Conservation (phyloP, 768 basidiomycete genomes). For the Lanmaoa pseudosensibilis region DNA sequence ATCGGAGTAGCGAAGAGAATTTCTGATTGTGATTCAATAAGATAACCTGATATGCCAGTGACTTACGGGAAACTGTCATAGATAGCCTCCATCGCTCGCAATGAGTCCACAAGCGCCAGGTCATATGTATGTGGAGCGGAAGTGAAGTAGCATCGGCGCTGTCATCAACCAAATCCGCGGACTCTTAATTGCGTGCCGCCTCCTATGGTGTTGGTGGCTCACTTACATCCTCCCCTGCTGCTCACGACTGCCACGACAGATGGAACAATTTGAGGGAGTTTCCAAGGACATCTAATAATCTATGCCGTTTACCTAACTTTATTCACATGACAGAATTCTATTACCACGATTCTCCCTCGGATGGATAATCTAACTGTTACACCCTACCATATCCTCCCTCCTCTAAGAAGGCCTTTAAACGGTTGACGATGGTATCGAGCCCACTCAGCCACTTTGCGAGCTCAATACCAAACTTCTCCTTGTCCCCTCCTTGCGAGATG, state of each 20-base stretch:
- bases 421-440: constrained; percentile 54
- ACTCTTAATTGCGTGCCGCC: constrained; percentile 12
- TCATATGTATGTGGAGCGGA: constrained; percentile 1
- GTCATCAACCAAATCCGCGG: constrained; percentile 18
- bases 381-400: constrained; percentile 60
- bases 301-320: not conserved
- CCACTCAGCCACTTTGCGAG: constrained; percentile 62
- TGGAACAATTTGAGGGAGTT: constrained; percentile 5
- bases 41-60: constrained; percentile 1
- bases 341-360: constrained; percentile 24
- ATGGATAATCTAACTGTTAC: constrained; percentile 24
- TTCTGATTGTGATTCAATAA: not conserved
- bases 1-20: constrained; percentile 1
- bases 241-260: not conserved
- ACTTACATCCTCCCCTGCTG: not conserved
- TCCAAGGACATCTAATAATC: not conserved
- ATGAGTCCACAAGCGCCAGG: not conserved
- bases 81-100: constrained; percentile 1
- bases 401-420: constrained; percentile 54
- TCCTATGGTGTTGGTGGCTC: constrained; percentile 6
- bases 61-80: constrained; percentile 1
- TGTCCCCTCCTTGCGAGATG: constrained; percentile 62
- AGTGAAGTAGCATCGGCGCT: constrained; percentile 2
- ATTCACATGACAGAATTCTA: constrained; percentile 19
- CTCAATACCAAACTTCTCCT: constrained; percentile 57